Evolutionary conservation across 129 eudicot genomes (phyloP).

Genomic region (Kitagawia praeruptora): DNA sequence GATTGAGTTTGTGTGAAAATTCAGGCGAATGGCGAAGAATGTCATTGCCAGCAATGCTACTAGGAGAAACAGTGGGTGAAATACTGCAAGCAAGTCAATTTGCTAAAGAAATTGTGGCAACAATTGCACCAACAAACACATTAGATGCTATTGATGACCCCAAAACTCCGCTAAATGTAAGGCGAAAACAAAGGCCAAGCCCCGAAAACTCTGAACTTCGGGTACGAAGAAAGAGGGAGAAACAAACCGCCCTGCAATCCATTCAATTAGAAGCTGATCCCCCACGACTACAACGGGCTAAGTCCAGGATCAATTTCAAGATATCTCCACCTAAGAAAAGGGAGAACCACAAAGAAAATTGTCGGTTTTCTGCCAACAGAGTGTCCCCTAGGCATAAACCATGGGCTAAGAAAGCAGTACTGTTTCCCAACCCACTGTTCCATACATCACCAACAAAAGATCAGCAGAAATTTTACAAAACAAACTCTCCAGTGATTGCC

Average conservation of each 20-base stretch:
- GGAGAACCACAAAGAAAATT: constrained; percentile 47
- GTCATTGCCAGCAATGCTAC: constrained; percentile 91
- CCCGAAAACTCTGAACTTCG: constrained; percentile 51
- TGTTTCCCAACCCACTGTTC: constrained; percentile 77
- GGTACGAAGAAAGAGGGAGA: constrained; percentile 61
- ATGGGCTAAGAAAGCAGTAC: constrained; percentile 81
- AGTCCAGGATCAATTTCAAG: constrained; percentile 72
- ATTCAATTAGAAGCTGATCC: constrained; percentile 33
- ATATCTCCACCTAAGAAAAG: constrained; percentile 32
- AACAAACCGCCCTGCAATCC: constrained; percentile 28
- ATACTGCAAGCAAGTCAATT: constrained; percentile 68
- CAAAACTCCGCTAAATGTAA: constrained; percentile 59
- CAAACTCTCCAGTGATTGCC: constrained; percentile 59
- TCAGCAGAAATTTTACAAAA: constrained; percentile 29
- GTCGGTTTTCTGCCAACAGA: constrained; percentile 47
- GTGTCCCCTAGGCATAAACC: constrained; percentile 85
- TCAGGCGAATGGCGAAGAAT: constrained; percentile 81
- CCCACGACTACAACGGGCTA: constrained; percentile 58
- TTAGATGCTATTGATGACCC: constrained; percentile 41
- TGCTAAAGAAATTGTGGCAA: constrained; percentile 47
- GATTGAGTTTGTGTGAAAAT: neutral
- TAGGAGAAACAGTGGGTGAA: constrained; percentile 82
- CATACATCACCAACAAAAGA: constrained; percentile 55
- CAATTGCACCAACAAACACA: constrained; percentile 26
- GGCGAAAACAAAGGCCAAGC: constrained; percentile 33